Evolutionary conservation across 2,329 filamentous ascomycete species (phyloP).

Genomic region (Thielaviopsis punctulata): DNA sequence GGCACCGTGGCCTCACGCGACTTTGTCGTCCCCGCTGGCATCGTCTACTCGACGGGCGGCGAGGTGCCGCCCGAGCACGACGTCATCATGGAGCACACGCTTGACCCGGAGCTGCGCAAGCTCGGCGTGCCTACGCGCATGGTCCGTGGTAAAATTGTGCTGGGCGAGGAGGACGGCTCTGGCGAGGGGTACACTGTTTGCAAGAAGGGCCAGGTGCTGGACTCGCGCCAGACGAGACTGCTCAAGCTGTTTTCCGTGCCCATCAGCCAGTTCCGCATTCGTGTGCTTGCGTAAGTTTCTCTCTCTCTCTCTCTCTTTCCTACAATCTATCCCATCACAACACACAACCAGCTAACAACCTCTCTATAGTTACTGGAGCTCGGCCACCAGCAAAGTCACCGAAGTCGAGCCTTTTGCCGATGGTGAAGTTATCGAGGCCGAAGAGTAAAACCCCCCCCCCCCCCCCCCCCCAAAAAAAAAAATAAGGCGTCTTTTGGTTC

Average conservation of each 20-base stretch:
- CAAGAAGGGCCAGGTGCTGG: constrained; percentile 66
- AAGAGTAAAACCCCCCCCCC: neutral
- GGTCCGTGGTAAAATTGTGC: constrained; percentile 70
- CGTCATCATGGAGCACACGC: constrained; percentile 67
- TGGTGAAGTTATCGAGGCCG: constrained; percentile 3
- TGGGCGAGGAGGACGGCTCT: constrained; percentile 40
- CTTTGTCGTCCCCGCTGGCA: constrained; percentile 69
- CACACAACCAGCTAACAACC: neutral
- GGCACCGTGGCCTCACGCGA: constrained; percentile 57
- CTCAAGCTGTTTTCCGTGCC: constrained; percentile 87
- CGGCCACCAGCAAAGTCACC: constrained; percentile 40
- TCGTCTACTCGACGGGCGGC: constrained; percentile 64
- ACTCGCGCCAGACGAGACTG: constrained; percentile 81
- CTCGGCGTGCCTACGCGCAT: constrained; percentile 81
- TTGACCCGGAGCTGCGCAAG: constrained; percentile 80
- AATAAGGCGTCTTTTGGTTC: neutral
- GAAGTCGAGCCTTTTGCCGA: constrained; percentile 24
- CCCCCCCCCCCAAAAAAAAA: neutral
- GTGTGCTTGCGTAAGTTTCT: constrained; percentile 49
- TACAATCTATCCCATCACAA: neutral
- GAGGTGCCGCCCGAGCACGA: constrained; percentile 68
- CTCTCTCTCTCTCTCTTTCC: neutral
- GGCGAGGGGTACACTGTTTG: constrained; percentile 57
- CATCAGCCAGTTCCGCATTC: constrained; percentile 77
- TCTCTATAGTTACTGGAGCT: constrained; percentile 40